Percentiles rank a stretch among this genome's conserved stretches.
Evolutionary conservation across 768 basidiomycete genomes (phyloP).

Genomic region (Russula vinacea): DNA sequence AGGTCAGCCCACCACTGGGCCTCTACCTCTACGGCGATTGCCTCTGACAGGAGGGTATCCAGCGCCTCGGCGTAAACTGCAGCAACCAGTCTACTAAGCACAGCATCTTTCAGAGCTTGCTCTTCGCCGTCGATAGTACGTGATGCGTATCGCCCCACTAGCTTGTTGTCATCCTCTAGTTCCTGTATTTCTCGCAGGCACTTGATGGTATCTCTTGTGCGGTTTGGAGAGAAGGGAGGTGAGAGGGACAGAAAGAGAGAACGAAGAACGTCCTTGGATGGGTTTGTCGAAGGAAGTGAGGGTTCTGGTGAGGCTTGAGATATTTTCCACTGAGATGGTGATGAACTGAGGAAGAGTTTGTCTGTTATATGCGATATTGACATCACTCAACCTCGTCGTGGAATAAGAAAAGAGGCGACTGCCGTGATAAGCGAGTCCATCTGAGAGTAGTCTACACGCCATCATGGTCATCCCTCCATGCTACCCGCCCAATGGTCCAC

Average conservation of each 20-base stretch:
- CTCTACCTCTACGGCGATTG: conserved; percentile 67
- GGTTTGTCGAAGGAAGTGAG: not conserved
- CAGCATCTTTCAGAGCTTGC: conserved; percentile 42
- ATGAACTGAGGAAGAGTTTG: conserved; percentile 16
- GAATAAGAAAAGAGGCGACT: not conserved
- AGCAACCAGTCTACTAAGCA: conserved; percentile 50
- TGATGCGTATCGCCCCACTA: not conserved
- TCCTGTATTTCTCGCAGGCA: conserved; percentile 36
- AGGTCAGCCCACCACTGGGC: conserved; percentile 83
- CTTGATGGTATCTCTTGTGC: conserved; percentile 36
- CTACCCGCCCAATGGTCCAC: conserved; percentile 82
- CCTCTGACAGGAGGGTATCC: conserved; percentile 61
- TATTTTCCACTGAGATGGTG: not conserved
- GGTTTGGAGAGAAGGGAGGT: conserved; percentile 32
- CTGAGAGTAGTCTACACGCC: not conserved
- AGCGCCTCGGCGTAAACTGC: conserved; percentile 64
- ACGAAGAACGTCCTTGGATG: conserved; percentile 39
- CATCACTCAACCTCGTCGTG: conserved; percentile 1
- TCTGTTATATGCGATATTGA: conserved; percentile 29
- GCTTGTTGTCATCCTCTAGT: conserved; percentile 22
- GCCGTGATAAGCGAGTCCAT: not conserved
- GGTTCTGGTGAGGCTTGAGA: not conserved
- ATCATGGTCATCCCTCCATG: conserved; percentile 65
- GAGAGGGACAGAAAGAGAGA: conserved; percentile 42
- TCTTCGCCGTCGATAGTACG: conserved; percentile 33